Percentiles rank a stretch among this genome's conserved stretches.
phyloP scores from a whole-genome alignment of 2,329 filamentous ascomycete genomes.

The Pestalotiopsis sp. region DNA sequence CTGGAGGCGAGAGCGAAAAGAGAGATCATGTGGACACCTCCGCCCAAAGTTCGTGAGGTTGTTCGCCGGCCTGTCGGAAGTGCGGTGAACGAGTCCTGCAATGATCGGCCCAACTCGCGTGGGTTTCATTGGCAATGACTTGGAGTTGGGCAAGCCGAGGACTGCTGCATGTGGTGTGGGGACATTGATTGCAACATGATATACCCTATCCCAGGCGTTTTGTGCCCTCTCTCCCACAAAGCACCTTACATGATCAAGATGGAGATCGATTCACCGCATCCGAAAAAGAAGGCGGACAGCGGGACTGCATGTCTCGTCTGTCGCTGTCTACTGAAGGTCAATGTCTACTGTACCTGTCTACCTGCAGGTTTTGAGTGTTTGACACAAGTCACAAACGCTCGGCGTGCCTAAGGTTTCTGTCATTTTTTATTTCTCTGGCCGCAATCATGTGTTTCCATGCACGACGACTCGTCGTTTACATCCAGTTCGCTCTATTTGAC shows the following conservation, averaged over 20 bases:
- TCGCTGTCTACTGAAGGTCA: too few relatives aligned
- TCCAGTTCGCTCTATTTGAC: not conserved
- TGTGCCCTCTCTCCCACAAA: not conserved
- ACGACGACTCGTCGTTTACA: not conserved
- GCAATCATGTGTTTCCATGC: not conserved
- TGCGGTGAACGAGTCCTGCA: conserved; percentile 10
- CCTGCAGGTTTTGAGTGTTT: not conserved
- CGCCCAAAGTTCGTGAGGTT: not conserved
- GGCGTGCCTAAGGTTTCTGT: not conserved
- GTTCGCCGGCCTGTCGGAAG: not conserved
- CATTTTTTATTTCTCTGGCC: not conserved
- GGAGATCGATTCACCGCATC: conserved; percentile 4
- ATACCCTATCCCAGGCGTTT: not conserved
- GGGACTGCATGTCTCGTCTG: not conserved
- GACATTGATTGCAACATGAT: conserved; percentile 10
- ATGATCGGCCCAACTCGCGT: conserved; percentile 7
- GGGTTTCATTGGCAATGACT: conserved; percentile 8
- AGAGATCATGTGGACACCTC: not conserved
- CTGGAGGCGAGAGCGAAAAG: conserved; percentile 6
- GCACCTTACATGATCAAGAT: conserved; percentile 5
- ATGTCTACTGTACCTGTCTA: too few relatives aligned
- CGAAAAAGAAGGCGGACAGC: not conserved
- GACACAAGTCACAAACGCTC: not conserved
- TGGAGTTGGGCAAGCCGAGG: conserved; percentile 1
- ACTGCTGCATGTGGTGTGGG: conserved; percentile 8